These are phyloP conservation scores for Amaranthus hypochondriacus DNA, from an alignment of 148 eudicot genomes.

Conservation along the genomic window DNA sequence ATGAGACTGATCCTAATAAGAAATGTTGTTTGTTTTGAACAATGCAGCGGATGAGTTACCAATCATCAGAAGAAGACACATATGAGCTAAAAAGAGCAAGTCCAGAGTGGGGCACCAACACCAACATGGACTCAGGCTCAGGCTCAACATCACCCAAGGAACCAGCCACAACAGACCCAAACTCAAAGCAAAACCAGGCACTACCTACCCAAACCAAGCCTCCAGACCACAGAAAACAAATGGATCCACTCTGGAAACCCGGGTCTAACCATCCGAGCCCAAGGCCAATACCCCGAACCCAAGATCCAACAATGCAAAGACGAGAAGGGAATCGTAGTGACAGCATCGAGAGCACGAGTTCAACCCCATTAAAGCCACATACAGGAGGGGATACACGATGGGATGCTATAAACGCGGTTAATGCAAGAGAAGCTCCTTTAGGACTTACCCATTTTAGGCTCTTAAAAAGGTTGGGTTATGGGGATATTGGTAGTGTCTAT, in stretches of 20 bases:
- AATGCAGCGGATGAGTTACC: conserved; percentile 36
- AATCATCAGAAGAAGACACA: conserved; percentile 31
- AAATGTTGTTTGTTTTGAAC: neutral
- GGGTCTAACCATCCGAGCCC: too few species aligned
- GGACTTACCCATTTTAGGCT: conserved; percentile 74
- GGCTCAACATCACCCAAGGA: too few species aligned
- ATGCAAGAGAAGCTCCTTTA: conserved; percentile 46
- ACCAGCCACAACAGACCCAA: too few species aligned
- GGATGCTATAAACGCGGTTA: conserved; percentile 64
- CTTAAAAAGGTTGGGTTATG: conserved; percentile 75
- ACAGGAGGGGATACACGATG: conserved; percentile 80
- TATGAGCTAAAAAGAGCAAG: conserved; percentile 25
- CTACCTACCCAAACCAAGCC: too few species aligned
- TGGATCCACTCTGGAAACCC: too few species aligned
- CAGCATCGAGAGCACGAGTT: conserved; percentile 57
- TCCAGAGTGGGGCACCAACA: too few species aligned
- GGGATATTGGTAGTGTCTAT: conserved; percentile 90
- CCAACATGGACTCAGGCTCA: too few species aligned
- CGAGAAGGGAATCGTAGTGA: conserved; percentile 39
- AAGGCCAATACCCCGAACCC: too few species aligned
- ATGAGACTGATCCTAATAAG: neutral
- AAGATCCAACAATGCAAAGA: conserved; percentile 1
- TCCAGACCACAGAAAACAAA: too few species aligned
- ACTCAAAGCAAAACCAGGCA: too few species aligned
- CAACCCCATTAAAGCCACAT: conserved; percentile 57